A percentile compares a stretch with the other conserved stretches of the same genome.
These are phyloP conservation scores for Backusella westeae DNA, from an alignment of 192 early-diverging fungal species.

Conservation along the genomic window DNA sequence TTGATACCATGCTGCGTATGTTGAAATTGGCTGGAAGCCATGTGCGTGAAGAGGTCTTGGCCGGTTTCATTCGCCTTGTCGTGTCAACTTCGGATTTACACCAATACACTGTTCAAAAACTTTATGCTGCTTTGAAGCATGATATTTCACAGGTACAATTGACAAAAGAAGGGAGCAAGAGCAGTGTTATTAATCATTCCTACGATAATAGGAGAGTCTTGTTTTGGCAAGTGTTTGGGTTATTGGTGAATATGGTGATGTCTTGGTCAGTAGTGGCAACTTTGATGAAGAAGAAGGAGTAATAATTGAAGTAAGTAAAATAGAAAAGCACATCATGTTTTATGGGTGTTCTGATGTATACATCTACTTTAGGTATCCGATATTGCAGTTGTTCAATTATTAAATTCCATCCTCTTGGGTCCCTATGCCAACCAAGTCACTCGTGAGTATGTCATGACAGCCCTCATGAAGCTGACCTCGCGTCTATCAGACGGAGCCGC, in stretches of 20 bases:
- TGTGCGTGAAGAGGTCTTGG: conserved; percentile 74
- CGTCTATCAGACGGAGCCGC: conserved; percentile 63
- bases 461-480: conserved; percentile 84
- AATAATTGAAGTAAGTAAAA: conserved; percentile 38
- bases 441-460: conserved; percentile 83
- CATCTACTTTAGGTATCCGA: conserved; percentile 53
- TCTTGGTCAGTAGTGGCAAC: conserved; percentile 67
- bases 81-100: conserved; percentile 77
- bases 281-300: conserved; percentile 68
- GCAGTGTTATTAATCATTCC: neutral
- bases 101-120: conserved; percentile 85
- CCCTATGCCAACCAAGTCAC: conserved; percentile 77
- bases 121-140: conserved; percentile 81
- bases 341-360: too few relatives aligned
- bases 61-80: conserved; percentile 89
- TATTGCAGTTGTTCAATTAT: conserved; percentile 67
- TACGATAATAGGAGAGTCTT: conserved; percentile 77
- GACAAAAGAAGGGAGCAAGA: neutral
- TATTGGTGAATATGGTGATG: conserved; percentile 96
- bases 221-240: conserved; percentile 90
- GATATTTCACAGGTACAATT: conserved; percentile 59
- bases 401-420: conserved; percentile 75
- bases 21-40: conserved; percentile 71
- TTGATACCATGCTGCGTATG: conserved; percentile 92
- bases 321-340: too few relatives aligned